phyloP scores from a whole-genome alignment of 2,329 filamentous ascomycete species.

The Metarhizium robertsii region DNA sequence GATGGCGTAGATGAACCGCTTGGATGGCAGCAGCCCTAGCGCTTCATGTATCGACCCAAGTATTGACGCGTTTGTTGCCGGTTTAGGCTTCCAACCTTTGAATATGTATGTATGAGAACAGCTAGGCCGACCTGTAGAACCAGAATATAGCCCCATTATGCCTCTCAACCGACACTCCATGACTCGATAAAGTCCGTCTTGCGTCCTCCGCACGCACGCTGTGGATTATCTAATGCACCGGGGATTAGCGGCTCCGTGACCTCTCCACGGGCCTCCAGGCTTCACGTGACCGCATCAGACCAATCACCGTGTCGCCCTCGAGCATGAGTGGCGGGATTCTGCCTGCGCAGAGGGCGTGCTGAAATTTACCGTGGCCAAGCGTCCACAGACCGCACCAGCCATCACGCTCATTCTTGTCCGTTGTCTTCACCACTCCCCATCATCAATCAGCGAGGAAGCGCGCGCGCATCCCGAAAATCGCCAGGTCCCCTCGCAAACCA shows the following conservation, averaged over 20 bases:
- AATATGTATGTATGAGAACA: background rate
- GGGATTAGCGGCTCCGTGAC: background rate
- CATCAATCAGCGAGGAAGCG: slow-evolving; percentile 34
- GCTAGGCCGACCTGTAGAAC: no score
- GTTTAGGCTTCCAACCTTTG: background rate
- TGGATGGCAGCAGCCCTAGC: slow-evolving; percentile 5
- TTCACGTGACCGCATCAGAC: background rate
- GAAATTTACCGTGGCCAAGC: slow-evolving; percentile 31
- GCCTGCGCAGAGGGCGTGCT: slow-evolving; percentile 29
- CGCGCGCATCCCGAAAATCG: slow-evolving; percentile 54
- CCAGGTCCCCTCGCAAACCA: slow-evolving; percentile 49
- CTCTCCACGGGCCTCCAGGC: background rate
- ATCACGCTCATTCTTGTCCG: slow-evolving; percentile 40
- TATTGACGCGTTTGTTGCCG: background rate
- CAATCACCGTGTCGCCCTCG: slow-evolving; percentile 2
- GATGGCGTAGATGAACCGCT: background rate
- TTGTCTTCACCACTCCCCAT: slow-evolving; percentile 45
- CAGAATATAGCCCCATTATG: no score
- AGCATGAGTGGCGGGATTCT: slow-evolving; percentile 17
- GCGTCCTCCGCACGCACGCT: background rate
- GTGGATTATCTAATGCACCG: background rate
- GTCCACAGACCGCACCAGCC: slow-evolving; percentile 33
- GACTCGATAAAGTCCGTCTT: no score
- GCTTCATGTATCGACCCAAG: background rate
- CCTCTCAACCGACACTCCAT: no score